Percentiles rank a stretch among this genome's conserved stretches.
phyloP scores from a whole-genome alignment of 1,284 basidiomycete species.

The Tilletia setariae region DNA sequence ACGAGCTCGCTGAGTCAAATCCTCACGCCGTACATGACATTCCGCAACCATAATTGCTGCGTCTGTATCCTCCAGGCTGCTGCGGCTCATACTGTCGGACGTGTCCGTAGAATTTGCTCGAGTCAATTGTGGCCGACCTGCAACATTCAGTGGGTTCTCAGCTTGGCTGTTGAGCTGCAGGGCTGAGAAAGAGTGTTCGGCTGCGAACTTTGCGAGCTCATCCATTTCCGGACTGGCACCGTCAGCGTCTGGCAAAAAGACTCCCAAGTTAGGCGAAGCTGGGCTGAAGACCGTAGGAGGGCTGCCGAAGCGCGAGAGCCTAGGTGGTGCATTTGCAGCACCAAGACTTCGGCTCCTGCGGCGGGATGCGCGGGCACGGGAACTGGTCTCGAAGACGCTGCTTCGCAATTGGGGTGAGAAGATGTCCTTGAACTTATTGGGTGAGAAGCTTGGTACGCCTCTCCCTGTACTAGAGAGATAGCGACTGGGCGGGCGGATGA shows the following conservation, averaged over 20 bases:
- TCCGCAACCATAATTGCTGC: neutral
- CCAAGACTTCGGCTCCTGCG: constrained; percentile 17
- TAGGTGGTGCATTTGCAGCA: constrained; percentile 14
- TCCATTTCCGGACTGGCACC: neutral
- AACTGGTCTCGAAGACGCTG: neutral
- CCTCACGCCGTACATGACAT: constrained; percentile 14
- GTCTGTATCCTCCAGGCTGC: constrained; percentile 8
- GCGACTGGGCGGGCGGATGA: constrained; percentile 24
- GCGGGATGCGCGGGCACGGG: neutral
- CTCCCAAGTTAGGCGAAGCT: neutral
- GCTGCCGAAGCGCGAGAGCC: constrained; percentile 22
- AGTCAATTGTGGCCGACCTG: neutral
- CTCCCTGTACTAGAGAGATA: constrained; percentile 33
- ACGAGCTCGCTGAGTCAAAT: constrained; percentile 18
- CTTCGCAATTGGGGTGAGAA: constrained; percentile 5
- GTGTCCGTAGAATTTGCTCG: neutral
- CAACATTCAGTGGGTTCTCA: neutral
- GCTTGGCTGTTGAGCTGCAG: neutral
- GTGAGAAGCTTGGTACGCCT: constrained; percentile 29
- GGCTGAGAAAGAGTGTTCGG: constrained; percentile 5
- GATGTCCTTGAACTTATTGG: constrained; percentile 5
- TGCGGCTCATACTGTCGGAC: neutral
- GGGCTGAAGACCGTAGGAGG: constrained; percentile 20
- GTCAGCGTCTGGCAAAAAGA: neutral
- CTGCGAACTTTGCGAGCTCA: neutral